Base-by-base conservation (phyloP, 306 rosid genomes). In the Hippophae tibetana region DNA sequence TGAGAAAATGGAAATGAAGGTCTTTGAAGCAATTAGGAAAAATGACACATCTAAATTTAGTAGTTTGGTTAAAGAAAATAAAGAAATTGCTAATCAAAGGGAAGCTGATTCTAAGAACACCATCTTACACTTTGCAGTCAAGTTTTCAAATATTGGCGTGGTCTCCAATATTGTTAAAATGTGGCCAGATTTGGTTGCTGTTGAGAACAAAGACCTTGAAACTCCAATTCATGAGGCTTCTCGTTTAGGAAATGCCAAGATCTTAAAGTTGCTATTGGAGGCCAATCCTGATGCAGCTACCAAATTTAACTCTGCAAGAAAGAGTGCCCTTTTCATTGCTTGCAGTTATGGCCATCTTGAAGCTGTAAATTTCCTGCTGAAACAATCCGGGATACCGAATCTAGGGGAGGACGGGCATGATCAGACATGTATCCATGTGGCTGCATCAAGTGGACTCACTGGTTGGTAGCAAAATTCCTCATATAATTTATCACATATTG, bases 211-310 rank as follows among this genome's bases (percentile, higher is more conserved):
- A 64, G 67, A 67, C 46, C 52, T 66, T 42, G 87, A 82, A 58
- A 85, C 87, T 27, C 94, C 96, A 7, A 47, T 85, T 59, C 90
- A 85, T 27, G 94, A 82, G 61, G 86, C 89, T 70, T 82, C 84
- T 52, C 43, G 61, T 14, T 54, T 56, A 54, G 89, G 84, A 54
- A 75, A 74, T 58, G 70, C 57, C 0, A 27, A 67, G 42, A 65
- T 85, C 47, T 73, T 85, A 18, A 73, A 60, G 70, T 54, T 80
- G 64, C 78, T 88, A 8, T 42, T 88, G 2, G 73, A 69, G 43
- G 77, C 67, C 68, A 69, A 85, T 63, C 70, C 80, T 1, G 56
- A 9, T 10, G 84, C 80, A 48, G 83, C 76, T 42, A 48, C 13
- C 12, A 81, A 81, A 73, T 72, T 75, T 13, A 74, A 81, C 58